phyloP scores from a whole-genome alignment of 352 stramenopile species.

The Pythium monospermum region DNA sequence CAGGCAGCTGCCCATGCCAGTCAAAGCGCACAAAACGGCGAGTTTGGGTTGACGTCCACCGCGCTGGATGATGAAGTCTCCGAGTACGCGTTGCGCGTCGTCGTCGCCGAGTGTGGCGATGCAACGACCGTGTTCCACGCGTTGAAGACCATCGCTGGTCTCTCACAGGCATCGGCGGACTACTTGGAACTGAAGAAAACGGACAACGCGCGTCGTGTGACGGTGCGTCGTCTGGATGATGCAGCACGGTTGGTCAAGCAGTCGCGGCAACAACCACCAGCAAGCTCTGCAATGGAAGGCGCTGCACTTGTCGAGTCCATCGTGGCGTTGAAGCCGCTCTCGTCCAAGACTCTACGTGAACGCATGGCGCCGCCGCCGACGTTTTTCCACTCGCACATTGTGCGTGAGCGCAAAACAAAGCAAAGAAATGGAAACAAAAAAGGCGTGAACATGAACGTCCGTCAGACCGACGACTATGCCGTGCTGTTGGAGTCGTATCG shows the following conservation, averaged over 20 bases:
- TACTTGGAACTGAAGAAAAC: conserved; percentile 12
- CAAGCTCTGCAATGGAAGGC: no score
- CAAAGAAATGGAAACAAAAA: no score
- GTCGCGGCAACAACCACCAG: no score
- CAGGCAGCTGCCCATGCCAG: conserved; percentile 20
- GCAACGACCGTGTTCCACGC: conserved; percentile 31
- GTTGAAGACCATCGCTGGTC: conserved; percentile 29
- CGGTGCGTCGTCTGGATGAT: not conserved
- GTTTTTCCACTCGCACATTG: conserved; percentile 5
- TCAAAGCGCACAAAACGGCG: not conserved
- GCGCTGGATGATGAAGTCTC: conserved; percentile 34
- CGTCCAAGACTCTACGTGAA: conserved; percentile 6
- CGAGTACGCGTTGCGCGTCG: conserved; percentile 35
- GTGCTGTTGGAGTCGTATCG: conserved; percentile 43
- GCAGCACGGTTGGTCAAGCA: not conserved
- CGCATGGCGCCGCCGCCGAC: conserved; percentile 8
- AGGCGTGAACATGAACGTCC: conserved; percentile 2
- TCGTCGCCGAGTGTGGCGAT: conserved; percentile 27
- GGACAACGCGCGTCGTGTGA: not conserved
- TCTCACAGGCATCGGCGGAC: conserved; percentile 30
- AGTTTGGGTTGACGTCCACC: conserved; percentile 6
- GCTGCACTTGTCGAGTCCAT: conserved; percentile 8
- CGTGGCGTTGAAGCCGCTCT: conserved; percentile 5
- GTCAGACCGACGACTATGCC: conserved; percentile 21
- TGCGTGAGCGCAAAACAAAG: not conserved